Evolutionary conservation across 2,329 filamentous ascomycete species (phyloP).

Genomic region (Myriosclerotinia curreyana): DNA sequence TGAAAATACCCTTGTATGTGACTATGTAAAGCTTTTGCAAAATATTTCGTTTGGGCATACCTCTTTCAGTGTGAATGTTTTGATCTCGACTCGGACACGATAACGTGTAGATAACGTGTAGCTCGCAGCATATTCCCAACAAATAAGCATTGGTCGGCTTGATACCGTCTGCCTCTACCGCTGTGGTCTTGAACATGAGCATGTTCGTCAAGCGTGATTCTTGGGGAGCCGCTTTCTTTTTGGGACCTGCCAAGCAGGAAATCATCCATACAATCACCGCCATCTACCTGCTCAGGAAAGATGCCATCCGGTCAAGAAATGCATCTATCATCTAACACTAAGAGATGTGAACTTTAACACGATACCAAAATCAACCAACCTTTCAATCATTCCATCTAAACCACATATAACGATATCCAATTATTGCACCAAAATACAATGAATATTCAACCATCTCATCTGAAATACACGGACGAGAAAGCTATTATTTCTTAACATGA

Average conservation of each 20-base stretch:
- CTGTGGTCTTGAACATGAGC: not conserved
- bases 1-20: slow-evolving; percentile 20
- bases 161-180: not conserved
- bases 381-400: not conserved
- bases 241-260: not conserved
- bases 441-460: no score
- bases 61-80: not conserved
- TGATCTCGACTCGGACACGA: not conserved
- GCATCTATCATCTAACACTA: not conserved
- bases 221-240: not conserved
- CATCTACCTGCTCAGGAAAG: not conserved
- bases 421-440: not conserved
- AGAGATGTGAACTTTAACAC: not conserved
- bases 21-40: not conserved
- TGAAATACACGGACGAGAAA: no score
- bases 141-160: not conserved
- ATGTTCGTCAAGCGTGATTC: not conserved
- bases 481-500: no score
- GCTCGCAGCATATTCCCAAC: not conserved
- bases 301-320: not conserved
- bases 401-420: not conserved
- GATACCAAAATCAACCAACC: not conserved
- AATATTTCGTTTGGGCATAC: not conserved
- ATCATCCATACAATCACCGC: not conserved
- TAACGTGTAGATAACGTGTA: no score